phyloP scores from a whole-genome alignment of 495 filamentous ascomycete species.

The Aspergillus steynii region DNA sequence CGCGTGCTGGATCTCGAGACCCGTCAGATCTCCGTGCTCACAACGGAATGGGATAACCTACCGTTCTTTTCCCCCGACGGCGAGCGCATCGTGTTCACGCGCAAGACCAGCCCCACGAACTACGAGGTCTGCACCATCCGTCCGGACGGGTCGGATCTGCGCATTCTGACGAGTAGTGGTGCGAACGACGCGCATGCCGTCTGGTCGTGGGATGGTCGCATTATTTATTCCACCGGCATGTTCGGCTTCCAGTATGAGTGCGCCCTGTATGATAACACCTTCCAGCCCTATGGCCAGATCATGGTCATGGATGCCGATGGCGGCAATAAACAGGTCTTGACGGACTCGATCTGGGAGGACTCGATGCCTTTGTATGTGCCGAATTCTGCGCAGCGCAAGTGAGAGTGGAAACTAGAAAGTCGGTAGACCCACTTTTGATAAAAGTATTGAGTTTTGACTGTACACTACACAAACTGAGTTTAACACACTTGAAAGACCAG shows the following conservation, averaged over 20 bases:
- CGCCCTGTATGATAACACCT: constrained; percentile 34
- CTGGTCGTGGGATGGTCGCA: constrained; percentile 39
- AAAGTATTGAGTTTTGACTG: too few relatives aligned
- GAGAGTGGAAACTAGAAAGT: too few relatives aligned
- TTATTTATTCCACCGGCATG: constrained; percentile 34
- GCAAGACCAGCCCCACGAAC: constrained; percentile 27
- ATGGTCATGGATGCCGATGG: constrained; percentile 36
- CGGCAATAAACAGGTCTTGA: constrained; percentile 29
- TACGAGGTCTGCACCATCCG: constrained; percentile 42
- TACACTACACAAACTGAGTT: too few relatives aligned
- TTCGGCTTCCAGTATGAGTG: constrained; percentile 36
- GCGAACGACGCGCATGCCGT: constrained; percentile 46
- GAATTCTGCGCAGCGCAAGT: constrained; percentile 3
- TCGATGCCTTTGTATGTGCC: constrained; percentile 34
- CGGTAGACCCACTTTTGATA: too few relatives aligned
- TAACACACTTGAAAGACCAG: too few relatives aligned
- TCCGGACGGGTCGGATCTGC: constrained; percentile 37
- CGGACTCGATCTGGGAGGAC: constrained; percentile 37
- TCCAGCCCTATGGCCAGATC: constrained; percentile 39
- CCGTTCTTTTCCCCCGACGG: constrained; percentile 34
- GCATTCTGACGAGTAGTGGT: constrained; percentile 30
- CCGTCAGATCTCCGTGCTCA: constrained; percentile 23
- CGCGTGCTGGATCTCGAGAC: constrained; percentile 31
- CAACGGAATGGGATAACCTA: constrained; percentile 32
- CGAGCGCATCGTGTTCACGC: constrained; percentile 31